Evolutionary conservation across 2,329 filamentous ascomycete species (phyloP), one percentile per base, ranked within the genome.

Genomic region (Fusarium sp.): DNA sequence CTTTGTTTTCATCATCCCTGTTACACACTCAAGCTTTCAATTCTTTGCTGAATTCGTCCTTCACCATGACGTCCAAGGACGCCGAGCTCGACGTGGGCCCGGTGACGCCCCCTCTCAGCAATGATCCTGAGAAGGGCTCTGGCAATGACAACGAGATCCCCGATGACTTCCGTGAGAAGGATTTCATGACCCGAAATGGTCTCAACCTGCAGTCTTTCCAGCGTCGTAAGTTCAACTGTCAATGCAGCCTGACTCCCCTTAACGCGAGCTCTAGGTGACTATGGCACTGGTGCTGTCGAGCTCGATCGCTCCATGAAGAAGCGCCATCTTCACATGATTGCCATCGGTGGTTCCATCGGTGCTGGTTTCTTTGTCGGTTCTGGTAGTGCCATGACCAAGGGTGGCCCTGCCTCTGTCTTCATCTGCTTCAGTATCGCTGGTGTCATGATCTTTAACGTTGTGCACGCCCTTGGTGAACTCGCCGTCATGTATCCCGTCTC

Each of bases 291-390:
- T 11, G 73, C 33, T 22, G 65, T 79, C 59, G 77, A 86, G 75
- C 80, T 87, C 56, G 84, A 87, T 73, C 82, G 83, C 59, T 80
- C 82, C 75, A 88, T 91, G 84, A 88, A 88, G 83, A 83, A 84
- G 61, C 87, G 89, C 73, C 89, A 91, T 81, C 81, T 91, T 74
- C 87, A 91, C 82, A 90, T 91, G 89, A 91, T 91, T 81, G 88
- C 88, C 77, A 90, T 91, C 66, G 88, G 88, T 78, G 89, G 89
- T 68, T 89, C 88, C 35, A 91, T 91, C 65, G 89, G 89, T 80
- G 89, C 89, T 79, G 89, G 89, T 83, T 90, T 91, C 84, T 91
- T 91, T 80, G 89, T 91, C 78, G 88, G 89, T 76, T 90, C 88
- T 38, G 89, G 89, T 74, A 79, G 82, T 74, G 89, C 89, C 56